Evolutionary conservation across 1,284 basidiomycete genomes (phyloP).

Genomic region (Papiliotrema laurentii): DNA sequence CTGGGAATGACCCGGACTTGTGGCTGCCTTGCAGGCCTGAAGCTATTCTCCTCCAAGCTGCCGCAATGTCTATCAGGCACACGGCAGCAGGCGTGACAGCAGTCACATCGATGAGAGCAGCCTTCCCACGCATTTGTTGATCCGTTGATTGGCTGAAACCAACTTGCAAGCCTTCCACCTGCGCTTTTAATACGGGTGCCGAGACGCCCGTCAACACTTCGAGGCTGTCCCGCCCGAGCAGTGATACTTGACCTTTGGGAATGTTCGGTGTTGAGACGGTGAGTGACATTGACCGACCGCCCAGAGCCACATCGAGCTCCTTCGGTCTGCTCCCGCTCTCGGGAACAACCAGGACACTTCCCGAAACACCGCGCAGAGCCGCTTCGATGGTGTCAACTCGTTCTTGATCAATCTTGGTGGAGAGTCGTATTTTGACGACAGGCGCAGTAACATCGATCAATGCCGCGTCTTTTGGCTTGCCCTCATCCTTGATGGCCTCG

Average conservation of each 20-base stretch:
- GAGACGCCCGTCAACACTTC: too few relatives aligned
- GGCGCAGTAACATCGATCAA: neutral
- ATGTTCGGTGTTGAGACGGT: neutral
- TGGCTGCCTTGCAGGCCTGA: neutral
- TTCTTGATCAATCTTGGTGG: neutral
- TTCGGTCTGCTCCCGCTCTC: neutral
- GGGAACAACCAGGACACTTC: neutral
- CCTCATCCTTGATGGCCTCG: neutral
- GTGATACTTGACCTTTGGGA: neutral
- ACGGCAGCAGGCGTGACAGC: neutral
- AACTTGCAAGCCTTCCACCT: neutral
- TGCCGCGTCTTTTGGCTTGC: neutral
- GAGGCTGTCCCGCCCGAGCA: neutral
- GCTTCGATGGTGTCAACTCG: neutral
- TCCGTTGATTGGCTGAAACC: neutral
- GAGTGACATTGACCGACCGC: neutral
- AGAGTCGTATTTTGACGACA: neutral
- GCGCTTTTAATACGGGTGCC: neutral
- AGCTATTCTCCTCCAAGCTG: neutral
- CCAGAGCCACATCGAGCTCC: neutral
- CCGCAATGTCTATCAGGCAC: neutral
- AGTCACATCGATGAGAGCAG: neutral
- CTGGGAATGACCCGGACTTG: neutral
- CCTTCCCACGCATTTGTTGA: neutral
- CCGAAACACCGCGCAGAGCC: neutral